Conservation (phyloP, 73 alveolate species). For the Paraurostyla sp. region DNA sequence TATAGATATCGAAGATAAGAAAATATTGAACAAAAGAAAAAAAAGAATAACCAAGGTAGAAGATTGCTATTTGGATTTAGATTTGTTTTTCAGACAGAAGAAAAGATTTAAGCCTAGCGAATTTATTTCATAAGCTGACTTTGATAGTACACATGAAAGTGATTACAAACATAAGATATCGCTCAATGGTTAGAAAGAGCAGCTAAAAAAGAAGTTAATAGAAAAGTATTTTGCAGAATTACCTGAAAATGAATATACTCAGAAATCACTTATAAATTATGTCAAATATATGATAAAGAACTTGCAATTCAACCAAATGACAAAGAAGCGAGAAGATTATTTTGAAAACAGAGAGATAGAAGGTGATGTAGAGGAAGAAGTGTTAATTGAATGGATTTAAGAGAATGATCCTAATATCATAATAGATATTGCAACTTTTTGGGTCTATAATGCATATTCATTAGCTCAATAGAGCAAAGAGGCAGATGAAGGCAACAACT, state of each 20-base stretch:
- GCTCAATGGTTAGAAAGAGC: background rate
- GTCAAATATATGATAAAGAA: constrained; percentile 42
- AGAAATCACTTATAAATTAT: constrained; percentile 1
- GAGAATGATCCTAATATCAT: constrained; percentile 45
- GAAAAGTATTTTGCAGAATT: constrained; percentile 42
- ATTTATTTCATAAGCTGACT: background rate
- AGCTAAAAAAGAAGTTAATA: constrained; percentile 3
- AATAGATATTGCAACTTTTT: constrained; percentile 37
- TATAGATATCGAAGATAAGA: constrained; percentile 45
- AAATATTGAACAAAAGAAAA: constrained; percentile 29
- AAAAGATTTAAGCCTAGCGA: constrained; percentile 30
- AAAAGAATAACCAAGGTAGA: constrained; percentile 26
- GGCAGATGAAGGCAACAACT: constrained; percentile 14
- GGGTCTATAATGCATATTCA: constrained; percentile 29
- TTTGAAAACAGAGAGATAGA: background rate
- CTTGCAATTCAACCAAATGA: constrained; percentile 1
- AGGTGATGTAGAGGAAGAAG: background rate
- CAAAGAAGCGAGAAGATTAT: background rate
- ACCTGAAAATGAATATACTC: constrained; percentile 47
- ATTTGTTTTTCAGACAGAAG: constrained; percentile 12
- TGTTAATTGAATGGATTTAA: constrained; percentile 27
- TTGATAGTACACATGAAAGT: constrained; percentile 11
- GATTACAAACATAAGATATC: background rate
- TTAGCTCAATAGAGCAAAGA: background rate
- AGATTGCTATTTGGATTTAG: constrained; percentile 36